Conservation (phyloP, 495 filamentous ascomycete genomes). For the Tuber borchii region DNA sequence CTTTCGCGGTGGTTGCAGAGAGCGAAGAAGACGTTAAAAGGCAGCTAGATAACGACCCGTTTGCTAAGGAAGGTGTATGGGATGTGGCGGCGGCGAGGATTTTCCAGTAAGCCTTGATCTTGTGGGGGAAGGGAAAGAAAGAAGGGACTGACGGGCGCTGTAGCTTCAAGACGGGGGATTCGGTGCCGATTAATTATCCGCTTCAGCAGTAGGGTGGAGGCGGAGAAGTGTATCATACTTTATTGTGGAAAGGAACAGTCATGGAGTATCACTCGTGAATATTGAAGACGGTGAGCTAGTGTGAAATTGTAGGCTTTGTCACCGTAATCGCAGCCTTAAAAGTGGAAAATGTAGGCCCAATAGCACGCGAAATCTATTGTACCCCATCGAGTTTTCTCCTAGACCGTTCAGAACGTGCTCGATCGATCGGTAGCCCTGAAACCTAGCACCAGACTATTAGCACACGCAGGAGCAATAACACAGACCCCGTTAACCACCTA, state of each 20-base stretch:
- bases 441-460: not conserved
- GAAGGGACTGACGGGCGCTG: not conserved
- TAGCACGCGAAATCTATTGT: not conserved
- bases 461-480: not conserved
- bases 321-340: not conserved
- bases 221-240: not conserved
- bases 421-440: not conserved
- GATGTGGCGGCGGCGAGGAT: conserved; percentile 58
- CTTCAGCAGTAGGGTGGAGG: not conserved
- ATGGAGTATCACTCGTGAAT: not conserved
- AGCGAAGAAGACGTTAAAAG: not conserved
- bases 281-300: not conserved
- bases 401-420: not conserved
- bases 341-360: not conserved
- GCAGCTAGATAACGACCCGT: conserved; percentile 45
- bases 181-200: not conserved
- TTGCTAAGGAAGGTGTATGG: conserved; percentile 67
- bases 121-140: not conserved
- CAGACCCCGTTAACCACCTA: not conserved
- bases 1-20: not conserved
- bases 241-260: not conserved
- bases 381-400: not conserved
- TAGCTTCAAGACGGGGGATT: not conserved
- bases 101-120: conserved; percentile 12
- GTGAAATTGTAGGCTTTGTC: not conserved